These are phyloP conservation scores for Ligustrum vulgare DNA, from an alignment of 257 asterid genomes.

Conservation along the genomic window DNA sequence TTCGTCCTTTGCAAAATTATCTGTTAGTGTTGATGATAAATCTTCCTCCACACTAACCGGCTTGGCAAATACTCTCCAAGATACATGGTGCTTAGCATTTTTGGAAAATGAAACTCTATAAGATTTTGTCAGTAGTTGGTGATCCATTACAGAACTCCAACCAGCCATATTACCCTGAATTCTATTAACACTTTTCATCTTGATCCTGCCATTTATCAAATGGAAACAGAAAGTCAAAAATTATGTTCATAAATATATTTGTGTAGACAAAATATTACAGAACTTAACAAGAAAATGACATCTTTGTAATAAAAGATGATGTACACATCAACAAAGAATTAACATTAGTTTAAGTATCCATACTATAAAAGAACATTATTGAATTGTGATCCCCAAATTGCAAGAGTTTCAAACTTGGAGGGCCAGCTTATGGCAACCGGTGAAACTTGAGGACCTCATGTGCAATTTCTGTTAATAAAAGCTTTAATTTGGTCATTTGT, in stretches of 20 bases:
- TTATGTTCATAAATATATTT: slow-evolving; percentile 2
- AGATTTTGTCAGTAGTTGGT: slow-evolving; percentile 25
- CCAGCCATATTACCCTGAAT: slow-evolving; percentile 26
- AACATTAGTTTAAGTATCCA: neutral
- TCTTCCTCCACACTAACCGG: slow-evolving; percentile 59
- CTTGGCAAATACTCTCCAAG: slow-evolving; percentile 43
- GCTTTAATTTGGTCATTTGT: no score
- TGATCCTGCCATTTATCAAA: slow-evolving; percentile 36
- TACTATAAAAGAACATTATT: neutral
- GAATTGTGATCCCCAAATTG: no score
- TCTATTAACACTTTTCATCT: slow-evolving; percentile 26
- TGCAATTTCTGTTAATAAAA: no score
- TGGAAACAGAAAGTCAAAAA: neutral
- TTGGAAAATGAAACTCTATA: slow-evolving; percentile 31
- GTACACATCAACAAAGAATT: neutral
- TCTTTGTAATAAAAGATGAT: neutral
- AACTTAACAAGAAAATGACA: neutral
- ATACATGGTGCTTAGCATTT: slow-evolving; percentile 14
- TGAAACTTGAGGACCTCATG: no score
- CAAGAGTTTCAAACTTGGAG: no score
- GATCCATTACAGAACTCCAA: slow-evolving; percentile 23
- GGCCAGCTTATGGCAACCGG: no score
- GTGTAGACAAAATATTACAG: neutral
- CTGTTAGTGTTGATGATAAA: slow-evolving; percentile 41
- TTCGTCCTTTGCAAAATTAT: slow-evolving; percentile 28